A percentile compares a stretch with the other conserved stretches of the same genome.
Conservation (phyloP, 176 grass and related monocot species). For the Oryza brachyantha region DNA sequence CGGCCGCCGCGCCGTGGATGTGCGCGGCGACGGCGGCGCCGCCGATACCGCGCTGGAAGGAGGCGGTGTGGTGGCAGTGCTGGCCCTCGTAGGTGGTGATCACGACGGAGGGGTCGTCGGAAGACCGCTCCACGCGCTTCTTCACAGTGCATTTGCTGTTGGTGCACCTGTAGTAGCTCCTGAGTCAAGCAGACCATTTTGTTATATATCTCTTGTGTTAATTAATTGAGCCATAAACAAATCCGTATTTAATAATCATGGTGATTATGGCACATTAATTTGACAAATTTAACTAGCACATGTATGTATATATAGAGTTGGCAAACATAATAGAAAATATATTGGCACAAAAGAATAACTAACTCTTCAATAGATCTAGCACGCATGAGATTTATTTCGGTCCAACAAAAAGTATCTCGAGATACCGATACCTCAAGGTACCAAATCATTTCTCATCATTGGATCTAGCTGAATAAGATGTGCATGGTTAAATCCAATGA, state of each 20-base stretch:
- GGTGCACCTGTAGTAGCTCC: constrained; percentile 95
- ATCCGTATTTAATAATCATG: not conserved
- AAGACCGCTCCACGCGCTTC: constrained; percentile 88
- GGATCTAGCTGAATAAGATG: too few relatives aligned
- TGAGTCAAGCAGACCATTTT: constrained; percentile 17
- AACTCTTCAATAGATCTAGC: too few relatives aligned
- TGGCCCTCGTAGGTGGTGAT: constrained; percentile 97
- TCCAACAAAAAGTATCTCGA: too few relatives aligned
- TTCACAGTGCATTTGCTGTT: constrained; percentile 87
- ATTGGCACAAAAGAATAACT: too few relatives aligned
- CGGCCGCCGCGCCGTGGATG: constrained; percentile 35
- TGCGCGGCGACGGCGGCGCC: not conserved
- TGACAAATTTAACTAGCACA: not conserved
- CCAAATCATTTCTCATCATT: too few relatives aligned
- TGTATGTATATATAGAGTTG: not conserved
- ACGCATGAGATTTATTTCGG: too few relatives aligned
- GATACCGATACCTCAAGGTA: too few relatives aligned
- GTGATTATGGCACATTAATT: not conserved
- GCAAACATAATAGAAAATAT: not conserved
- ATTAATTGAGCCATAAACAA: not conserved
- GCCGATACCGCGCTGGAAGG: constrained; percentile 36
- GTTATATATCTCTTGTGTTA: not conserved
- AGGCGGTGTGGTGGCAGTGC: constrained; percentile 67
- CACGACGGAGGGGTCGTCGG: constrained; percentile 64
- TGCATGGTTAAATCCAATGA: too few relatives aligned